phyloP scores from a whole-genome alignment of 495 filamentous ascomycete species.

The Sphaerosporella brunnea region DNA sequence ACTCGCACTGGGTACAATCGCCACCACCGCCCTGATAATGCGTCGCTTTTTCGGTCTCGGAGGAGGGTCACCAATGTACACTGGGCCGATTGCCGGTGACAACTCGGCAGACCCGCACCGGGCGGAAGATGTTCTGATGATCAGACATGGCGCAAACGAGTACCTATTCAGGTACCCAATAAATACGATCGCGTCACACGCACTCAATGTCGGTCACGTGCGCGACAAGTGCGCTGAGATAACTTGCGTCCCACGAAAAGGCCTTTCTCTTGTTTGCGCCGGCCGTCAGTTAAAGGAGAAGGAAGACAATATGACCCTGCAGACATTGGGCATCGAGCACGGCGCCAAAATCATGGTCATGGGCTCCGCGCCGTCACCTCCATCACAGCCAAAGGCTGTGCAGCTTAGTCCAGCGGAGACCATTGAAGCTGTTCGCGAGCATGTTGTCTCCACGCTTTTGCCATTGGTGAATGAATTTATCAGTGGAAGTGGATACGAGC shows the following conservation, averaged over 20 bases:
- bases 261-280: conserved; percentile 15
- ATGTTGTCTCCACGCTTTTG: conserved; percentile 47
- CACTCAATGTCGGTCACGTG: conserved; percentile 13
- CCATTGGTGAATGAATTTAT: conserved; percentile 51
- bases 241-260: conserved; percentile 5
- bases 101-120: conserved; percentile 12
- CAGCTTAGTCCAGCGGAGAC: conserved; percentile 40
- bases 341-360: conserved; percentile 17
- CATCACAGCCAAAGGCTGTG: not conserved
- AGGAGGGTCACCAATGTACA: not conserved
- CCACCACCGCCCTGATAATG: conserved; percentile 14
- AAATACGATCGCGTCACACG: conserved; percentile 11
- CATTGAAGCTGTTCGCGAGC: conserved; percentile 47
- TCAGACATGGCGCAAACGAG: conserved; percentile 20
- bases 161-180: conserved; percentile 17
- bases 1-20: conserved; percentile 13
- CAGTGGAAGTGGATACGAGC: conserved; percentile 31
- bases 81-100: conserved; percentile 15
- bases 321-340: conserved; percentile 17
- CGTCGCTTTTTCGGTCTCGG: conserved; percentile 19
- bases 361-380: conserved; percentile 3
- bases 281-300: conserved; percentile 23
- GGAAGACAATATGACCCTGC: conserved; percentile 16
- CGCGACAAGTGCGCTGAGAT: conserved; percentile 11
- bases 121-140: conserved; percentile 10